Evolutionary conservation across 257 asterid species (phyloP).

Genomic region (Oldenlandia corymbosa): DNA sequence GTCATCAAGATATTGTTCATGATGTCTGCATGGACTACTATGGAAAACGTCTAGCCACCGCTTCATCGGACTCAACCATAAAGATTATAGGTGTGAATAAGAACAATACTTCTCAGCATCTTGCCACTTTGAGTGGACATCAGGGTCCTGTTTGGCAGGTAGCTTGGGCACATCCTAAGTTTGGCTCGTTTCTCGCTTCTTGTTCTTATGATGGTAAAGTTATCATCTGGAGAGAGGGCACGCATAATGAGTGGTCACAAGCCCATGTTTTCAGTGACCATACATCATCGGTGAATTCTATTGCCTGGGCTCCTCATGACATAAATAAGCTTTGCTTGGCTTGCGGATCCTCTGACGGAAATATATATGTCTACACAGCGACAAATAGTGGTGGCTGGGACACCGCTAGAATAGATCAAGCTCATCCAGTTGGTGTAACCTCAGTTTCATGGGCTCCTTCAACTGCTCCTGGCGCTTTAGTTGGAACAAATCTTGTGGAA

Average conservation of each 20-base stretch:
- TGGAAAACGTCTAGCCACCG: slow-evolving; percentile 91
- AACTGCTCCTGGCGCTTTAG: slow-evolving; percentile 71
- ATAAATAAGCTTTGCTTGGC: slow-evolving; percentile 89
- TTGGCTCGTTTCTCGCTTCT: slow-evolving; percentile 78
- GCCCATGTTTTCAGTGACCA: slow-evolving; percentile 66
- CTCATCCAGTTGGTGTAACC: slow-evolving; percentile 96
- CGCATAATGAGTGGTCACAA: slow-evolving; percentile 72
- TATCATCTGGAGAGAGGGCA: slow-evolving; percentile 88
- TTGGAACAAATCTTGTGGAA: slow-evolving; percentile 55
- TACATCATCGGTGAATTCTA: slow-evolving; percentile 79
- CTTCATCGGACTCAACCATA: slow-evolving; percentile 78
- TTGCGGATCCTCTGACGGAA: slow-evolving; percentile 90
- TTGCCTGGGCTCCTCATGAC: slow-evolving; percentile 92
- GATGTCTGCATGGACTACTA: slow-evolving; percentile 92
- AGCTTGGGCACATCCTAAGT: slow-evolving; percentile 93
- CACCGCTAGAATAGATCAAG: slow-evolving; percentile 73
- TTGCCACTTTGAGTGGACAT: slow-evolving; percentile 77
- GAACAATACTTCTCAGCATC: slow-evolving; percentile 72
- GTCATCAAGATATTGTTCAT: slow-evolving; percentile 76
- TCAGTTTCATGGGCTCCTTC: slow-evolving; percentile 95
- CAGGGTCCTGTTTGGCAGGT: slow-evolving; percentile 97
- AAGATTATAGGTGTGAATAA: slow-evolving; percentile 63
- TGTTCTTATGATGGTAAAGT: slow-evolving; percentile 88
- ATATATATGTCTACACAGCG: slow-evolving; percentile 59
- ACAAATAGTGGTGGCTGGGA: slow-evolving; percentile 85